phyloP scores from a whole-genome alignment of 768 basidiomycete species.

The Lactarius akahatsu region DNA sequence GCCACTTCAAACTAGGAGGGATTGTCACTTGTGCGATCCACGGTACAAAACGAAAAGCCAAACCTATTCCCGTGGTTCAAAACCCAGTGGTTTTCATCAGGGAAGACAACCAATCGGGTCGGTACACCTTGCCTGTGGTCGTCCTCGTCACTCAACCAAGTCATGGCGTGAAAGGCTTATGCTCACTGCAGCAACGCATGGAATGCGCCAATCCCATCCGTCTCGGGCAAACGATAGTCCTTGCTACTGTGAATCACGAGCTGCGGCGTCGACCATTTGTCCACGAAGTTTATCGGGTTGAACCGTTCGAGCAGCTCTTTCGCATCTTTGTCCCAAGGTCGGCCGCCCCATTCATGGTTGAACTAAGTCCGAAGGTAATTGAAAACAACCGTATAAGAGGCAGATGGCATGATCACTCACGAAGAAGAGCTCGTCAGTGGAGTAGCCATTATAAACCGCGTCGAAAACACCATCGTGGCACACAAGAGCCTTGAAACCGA shows the following conservation, averaged over 20 bases:
- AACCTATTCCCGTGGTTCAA: constrained; percentile 75
- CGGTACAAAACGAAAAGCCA: constrained; percentile 23
- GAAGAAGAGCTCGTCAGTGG: constrained; percentile 91
- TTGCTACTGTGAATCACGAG: constrained; percentile 84
- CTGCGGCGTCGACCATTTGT: constrained; percentile 84
- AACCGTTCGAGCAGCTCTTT: constrained; percentile 59
- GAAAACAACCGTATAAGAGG: background rate
- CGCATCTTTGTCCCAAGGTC: constrained; percentile 68
- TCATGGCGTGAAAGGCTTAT: constrained; percentile 1
- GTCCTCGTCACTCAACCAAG: constrained; percentile 4
- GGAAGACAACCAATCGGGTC: constrained; percentile 79
- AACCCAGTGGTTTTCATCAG: constrained; percentile 94
- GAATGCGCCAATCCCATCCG: constrained; percentile 81
- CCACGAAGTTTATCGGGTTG: constrained; percentile 79
- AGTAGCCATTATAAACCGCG: constrained; percentile 73
- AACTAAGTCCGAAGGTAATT: constrained; percentile 45
- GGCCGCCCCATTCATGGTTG: constrained; percentile 84
- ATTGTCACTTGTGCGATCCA: background rate
- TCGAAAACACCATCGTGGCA: constrained; percentile 95
- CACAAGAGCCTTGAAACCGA: constrained; percentile 88
- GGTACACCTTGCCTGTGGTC: constrained; percentile 60
- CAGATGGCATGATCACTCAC: constrained; percentile 45
- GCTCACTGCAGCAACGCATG: constrained; percentile 82
- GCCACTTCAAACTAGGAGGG: constrained; percentile 78
- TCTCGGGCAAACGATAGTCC: constrained; percentile 85